A percentile compares a stretch with the other conserved stretches of the same genome.
Evolutionary conservation across 2,329 filamentous ascomycete species (phyloP).

Genomic region (Lecanosticta acicola): DNA sequence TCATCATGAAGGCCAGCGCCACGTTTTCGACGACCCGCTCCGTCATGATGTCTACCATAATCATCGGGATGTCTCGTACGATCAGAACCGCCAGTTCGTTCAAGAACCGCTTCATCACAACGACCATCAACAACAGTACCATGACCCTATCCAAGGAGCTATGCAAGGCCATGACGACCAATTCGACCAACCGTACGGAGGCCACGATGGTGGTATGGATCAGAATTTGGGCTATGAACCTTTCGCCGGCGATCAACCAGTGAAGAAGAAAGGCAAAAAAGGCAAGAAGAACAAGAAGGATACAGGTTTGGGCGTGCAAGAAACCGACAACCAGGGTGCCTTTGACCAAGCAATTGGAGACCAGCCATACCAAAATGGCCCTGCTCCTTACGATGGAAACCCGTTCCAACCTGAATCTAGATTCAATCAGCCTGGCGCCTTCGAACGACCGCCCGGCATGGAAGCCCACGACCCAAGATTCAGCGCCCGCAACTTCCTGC

Average conservation of each 20-base stretch:
- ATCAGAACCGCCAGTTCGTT: constrained; percentile 1
- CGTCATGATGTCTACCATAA: neutral
- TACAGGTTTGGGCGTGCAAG: neutral
- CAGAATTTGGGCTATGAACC: neutral
- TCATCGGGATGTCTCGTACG: neutral
- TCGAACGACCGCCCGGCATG: constrained; percentile 1
- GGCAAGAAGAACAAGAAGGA: neutral
- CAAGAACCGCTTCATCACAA: neutral
- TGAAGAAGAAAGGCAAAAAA: neutral
- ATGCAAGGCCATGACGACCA: too few relatives aligned
- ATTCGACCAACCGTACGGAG: neutral
- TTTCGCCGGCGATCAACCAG: neutral
- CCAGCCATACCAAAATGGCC: neutral
- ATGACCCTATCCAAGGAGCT: neutral
- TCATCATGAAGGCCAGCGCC: neutral
- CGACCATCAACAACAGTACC: neutral
- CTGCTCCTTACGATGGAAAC: constrained; percentile 2
- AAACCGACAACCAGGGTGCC: neutral
- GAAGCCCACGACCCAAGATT: neutral
- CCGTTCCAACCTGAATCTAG: constrained; percentile 5
- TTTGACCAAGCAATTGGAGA: neutral
- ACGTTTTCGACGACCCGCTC: neutral
- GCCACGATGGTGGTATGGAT: neutral
- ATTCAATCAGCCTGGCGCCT: constrained; percentile 5
- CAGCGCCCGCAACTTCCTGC: constrained; percentile 5